Evolutionary conservation across 2,329 filamentous ascomycete genomes (phyloP).

Genomic region (Exophiala oligosperma): DNA sequence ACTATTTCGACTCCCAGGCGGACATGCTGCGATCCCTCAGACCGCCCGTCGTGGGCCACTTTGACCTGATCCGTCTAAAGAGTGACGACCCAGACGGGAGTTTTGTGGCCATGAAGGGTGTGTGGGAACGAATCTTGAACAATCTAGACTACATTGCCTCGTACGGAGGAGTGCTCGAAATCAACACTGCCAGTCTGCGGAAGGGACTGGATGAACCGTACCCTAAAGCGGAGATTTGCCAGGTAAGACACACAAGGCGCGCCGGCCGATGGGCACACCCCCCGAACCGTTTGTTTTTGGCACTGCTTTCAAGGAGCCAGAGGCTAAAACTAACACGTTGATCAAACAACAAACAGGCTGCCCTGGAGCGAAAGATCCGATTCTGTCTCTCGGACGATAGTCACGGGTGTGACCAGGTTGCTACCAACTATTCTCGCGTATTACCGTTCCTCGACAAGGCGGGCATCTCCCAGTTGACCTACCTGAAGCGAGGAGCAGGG

Average conservation of each 20-base stretch:
- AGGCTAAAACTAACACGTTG: too few relatives aligned
- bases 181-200: conserved; percentile 82
- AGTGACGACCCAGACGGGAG: conserved; percentile 67
- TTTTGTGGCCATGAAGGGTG: conserved; percentile 57
- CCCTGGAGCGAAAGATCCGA: conserved; percentile 69
- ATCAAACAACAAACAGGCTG: conserved; percentile 54
- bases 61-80: conserved; percentile 84
- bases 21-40: conserved; percentile 72
- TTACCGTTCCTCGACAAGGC: conserved; percentile 65
- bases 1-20: conserved; percentile 86
- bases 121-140: conserved; percentile 73
- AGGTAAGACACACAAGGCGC: conserved; percentile 51
- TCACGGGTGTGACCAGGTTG: conserved; percentile 83
- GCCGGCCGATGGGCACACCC: too few relatives aligned
- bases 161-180: conserved; percentile 82
- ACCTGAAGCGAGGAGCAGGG: conserved; percentile 31
- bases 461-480: conserved; percentile 41
- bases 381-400: conserved; percentile 96
- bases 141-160: conserved; percentile 70
- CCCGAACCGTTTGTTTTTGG: too few relatives aligned
- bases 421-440: conserved; percentile 74
- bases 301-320: too few relatives aligned
- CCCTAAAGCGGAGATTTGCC: conserved; percentile 74
- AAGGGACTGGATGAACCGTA: conserved; percentile 93
- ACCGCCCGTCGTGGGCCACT: conserved; percentile 85